Conservation (phyloP, 345 rosid genomes). For the Sonneratia alba region DNA sequence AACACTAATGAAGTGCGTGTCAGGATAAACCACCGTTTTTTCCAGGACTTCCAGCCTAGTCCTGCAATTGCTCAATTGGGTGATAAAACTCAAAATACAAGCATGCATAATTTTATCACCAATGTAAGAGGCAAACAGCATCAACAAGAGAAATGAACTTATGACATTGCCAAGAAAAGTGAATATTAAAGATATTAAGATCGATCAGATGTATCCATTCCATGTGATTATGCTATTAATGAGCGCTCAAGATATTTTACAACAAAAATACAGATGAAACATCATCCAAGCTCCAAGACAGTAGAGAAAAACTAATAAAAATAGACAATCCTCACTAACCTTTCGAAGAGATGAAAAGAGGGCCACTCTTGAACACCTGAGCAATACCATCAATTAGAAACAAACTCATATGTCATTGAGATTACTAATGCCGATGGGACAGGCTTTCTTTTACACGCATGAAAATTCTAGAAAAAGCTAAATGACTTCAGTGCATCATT, state of each 20-base stretch:
- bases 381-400: conserved; percentile 7
- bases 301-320: not conserved
- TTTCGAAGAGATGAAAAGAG: conserved; percentile 95
- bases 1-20: conserved; percentile 97
- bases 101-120: not conserved
- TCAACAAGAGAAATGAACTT: not conserved
- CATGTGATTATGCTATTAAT: not conserved
- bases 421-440: not conserved
- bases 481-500: not conserved
- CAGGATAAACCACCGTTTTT: conserved; percentile 97
- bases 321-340: conserved; percentile 26
- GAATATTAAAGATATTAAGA: not conserved
- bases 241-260: not conserved
- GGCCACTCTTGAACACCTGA: conserved; percentile 98
- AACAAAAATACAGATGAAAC: not conserved
- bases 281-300: not conserved
- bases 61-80: conserved; percentile 37
- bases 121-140: not conserved
- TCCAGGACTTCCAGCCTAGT: conserved; percentile 99
- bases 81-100: not conserved
- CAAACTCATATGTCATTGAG: not conserved
- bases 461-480: not conserved
- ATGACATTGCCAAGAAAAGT: not conserved
- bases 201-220: not conserved
- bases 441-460: not conserved